A percentile compares a stretch with the other conserved stretches of the same genome.
These are phyloP conservation scores for Besnoitia besnoiti DNA, from an alignment of 169 alveolate species.

Conservation along the genomic window DNA sequence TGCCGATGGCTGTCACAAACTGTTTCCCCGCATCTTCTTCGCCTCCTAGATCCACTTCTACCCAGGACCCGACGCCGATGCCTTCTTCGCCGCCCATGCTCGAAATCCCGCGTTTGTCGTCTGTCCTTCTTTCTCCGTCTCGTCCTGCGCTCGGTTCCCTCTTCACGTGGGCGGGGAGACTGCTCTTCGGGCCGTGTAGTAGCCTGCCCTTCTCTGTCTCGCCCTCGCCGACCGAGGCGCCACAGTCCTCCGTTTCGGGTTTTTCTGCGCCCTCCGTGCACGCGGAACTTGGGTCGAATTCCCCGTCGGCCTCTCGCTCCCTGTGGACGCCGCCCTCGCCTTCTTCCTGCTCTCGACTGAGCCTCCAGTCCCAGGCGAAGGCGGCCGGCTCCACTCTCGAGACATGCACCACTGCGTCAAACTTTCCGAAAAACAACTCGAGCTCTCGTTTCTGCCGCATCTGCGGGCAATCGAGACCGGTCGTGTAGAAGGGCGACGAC, in stretches of 20 bases:
- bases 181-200: no score
- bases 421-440: not conserved
- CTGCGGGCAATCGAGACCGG: not conserved
- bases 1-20: not conserved
- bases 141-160: no score
- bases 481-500: not conserved
- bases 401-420: not conserved
- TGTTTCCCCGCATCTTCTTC: conserved; percentile 3
- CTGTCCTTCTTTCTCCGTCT: no score
- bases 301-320: conserved; percentile 5
- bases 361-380: not conserved
- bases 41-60: not conserved
- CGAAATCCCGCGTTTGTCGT: not conserved
- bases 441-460: not conserved
- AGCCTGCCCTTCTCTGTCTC: no score
- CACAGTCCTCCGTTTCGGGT: no score
- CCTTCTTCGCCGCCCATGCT: not conserved
- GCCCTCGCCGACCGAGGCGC: no score
- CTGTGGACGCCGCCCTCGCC: not conserved
- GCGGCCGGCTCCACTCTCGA: conserved; percentile 5
- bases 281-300: not conserved
- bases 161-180: no score
- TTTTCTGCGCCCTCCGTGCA: not conserved
- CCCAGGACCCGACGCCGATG: not conserved
- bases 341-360: not conserved